Base-by-base conservation (phyloP, 2,329 filamentous ascomycete genomes). In the Thelonectria discophora region DNA sequence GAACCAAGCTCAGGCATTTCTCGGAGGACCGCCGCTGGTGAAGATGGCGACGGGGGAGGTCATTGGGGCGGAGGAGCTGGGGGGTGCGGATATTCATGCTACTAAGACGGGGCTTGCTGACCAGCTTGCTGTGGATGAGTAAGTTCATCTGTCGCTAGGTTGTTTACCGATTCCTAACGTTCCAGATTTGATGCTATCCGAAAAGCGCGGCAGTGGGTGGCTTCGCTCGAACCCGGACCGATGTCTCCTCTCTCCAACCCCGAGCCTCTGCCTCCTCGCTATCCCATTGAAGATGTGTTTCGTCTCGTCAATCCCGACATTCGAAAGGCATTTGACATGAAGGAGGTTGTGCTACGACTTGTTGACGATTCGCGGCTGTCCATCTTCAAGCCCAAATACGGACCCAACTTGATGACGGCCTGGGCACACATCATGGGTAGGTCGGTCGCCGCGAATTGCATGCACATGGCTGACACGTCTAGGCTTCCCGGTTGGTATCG, bases 21-120 rank as follows among this genome's bases (percentile, higher is more conserved):
- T 81, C 1, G 80, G 75, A 7, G 79, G 80, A 0, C 80, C 80
- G 0, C 80, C 80, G 0, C 70, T 81, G 8, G 79, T 81, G 1
- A 80, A 81, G 60, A 81, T 81, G 79, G 79, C 80, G 0, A 82
- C 79, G 0, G 79, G 80, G 2, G 79, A 82, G 52, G 63, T 77
- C 0, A 74, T 79, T 18, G 77, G 69, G 1, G 77, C 80, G 0
- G 80, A 81, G 57, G 73, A 72, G 43, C 69, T 82, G 1, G 79
- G 80, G 5, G 79, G 80, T 13, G 79, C 79, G 3, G 70, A 74
- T 17, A 74, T 80, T 13, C 79, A 81, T 62, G 76, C 73, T 1
- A 76, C 70, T 1, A 60, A 75, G 0, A 81, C 79, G 5, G 80
- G 80, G 0, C 69, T 82, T 2, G 77, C 78, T 0, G 80, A 82